Percentiles rank a stretch among this genome's conserved stretches.
These are phyloP conservation scores for Podospora fimiseda DNA, from an alignment of 495 filamentous ascomycete species.

Conservation along the genomic window DNA sequence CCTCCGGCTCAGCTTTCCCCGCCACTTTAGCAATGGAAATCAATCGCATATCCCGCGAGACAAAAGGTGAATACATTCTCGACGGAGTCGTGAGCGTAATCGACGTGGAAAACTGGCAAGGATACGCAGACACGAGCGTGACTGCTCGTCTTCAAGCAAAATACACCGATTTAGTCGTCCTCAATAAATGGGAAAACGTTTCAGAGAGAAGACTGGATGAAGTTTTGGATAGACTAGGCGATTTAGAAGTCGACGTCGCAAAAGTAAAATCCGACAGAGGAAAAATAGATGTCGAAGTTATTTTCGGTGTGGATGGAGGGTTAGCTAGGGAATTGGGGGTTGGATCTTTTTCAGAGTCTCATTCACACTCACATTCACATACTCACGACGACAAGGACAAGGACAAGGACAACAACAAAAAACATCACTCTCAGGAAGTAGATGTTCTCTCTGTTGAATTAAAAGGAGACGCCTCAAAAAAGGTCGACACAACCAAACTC, in stretches of 20 bases:
- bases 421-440: slow-evolving; percentile 68
- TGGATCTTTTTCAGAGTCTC: too few relatives aligned
- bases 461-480: slow-evolving; percentile 24
- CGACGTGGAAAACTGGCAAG: slow-evolving; percentile 95
- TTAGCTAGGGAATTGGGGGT: slow-evolving; percentile 55
- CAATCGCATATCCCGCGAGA: slow-evolving; percentile 65
- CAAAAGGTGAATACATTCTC: slow-evolving; percentile 58
- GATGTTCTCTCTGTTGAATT: slow-evolving; percentile 79
- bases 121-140: slow-evolving; percentile 86
- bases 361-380: too few relatives aligned
- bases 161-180: slow-evolving; percentile 89
- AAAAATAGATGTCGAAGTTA: slow-evolving; percentile 50
- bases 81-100: slow-evolving; percentile 91
- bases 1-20: slow-evolving; percentile 78
- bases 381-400: too few relatives aligned
- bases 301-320: slow-evolving; percentile 83
- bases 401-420: slow-evolving; percentile 31
- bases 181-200: slow-evolving; percentile 89
- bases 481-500: slow-evolving; percentile 60
- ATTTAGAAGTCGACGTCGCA: slow-evolving; percentile 57
- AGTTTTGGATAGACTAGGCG: slow-evolving; percentile 74
- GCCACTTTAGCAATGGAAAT: slow-evolving; percentile 90
- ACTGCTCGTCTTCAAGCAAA: slow-evolving; percentile 79
- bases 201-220: slow-evolving; percentile 71
- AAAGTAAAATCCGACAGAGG: slow-evolving; percentile 1